phyloP scores from a whole-genome alignment of 805 yeast species.

The Starmera pachycereana region DNA sequence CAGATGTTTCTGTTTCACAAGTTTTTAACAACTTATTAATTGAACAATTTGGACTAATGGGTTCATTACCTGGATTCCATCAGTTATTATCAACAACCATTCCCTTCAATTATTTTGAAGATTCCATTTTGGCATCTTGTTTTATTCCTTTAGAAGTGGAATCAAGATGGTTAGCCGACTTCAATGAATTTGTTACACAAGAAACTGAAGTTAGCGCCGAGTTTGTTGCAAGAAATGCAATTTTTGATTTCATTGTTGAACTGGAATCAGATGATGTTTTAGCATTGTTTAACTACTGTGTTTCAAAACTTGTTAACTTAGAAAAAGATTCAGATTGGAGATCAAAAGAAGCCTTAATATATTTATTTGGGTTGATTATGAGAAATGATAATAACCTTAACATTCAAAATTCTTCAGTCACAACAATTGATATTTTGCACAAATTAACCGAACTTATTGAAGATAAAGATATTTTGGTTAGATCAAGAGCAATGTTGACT shows the following conservation, averaged over 20 bases:
- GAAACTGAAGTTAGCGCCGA: conserved; percentile 61
- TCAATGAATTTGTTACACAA: conserved; percentile 60
- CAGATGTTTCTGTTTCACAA: conserved; percentile 6
- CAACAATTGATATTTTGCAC: conserved; percentile 8
- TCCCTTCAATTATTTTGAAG: conserved; percentile 7
- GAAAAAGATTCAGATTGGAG: conserved; percentile 24
- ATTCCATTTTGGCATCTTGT: conserved; percentile 9
- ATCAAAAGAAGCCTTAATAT: conserved; percentile 36
- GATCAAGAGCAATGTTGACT: conserved; percentile 37
- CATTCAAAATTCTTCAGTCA: neutral
- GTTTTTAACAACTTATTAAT: conserved; percentile 17
- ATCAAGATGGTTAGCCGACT: conserved; percentile 45
- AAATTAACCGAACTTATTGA: conserved; percentile 4
- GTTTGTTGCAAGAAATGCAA: conserved; percentile 47
- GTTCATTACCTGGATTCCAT: conserved; percentile 9
- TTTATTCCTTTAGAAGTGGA: conserved; percentile 23
- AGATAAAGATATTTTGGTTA: conserved; percentile 27
- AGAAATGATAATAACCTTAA: conserved; percentile 29
- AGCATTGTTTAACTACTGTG: conserved; percentile 5
- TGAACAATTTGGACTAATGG: conserved; percentile 25
- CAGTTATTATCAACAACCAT: neutral
- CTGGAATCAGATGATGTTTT: conserved; percentile 31
- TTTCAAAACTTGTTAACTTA: neutral
- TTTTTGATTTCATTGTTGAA: conserved; percentile 45
- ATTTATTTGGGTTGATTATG: conserved; percentile 42